These are phyloP conservation scores for Blastosporella zonata DNA, from an alignment of 1,284 basidiomycete genomes.

Conservation along the genomic window DNA sequence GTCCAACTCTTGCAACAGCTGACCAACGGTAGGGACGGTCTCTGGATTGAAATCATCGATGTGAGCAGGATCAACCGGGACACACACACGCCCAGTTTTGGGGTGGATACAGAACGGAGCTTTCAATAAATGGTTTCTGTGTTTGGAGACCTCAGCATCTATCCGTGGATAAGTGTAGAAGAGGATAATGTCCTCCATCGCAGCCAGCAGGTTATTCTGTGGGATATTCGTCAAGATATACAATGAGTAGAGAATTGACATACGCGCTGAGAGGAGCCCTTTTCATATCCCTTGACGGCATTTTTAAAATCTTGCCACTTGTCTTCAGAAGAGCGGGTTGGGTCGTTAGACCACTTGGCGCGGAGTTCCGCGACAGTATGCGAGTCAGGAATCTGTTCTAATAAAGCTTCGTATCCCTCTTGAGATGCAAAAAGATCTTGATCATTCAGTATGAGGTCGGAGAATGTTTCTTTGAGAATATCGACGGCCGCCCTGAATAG, in stretches of 20 bases:
- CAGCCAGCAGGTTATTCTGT: slow-evolving; percentile 38
- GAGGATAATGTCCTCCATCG: slow-evolving; percentile 85
- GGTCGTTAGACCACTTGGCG: slow-evolving; percentile 61
- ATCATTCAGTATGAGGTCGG: slow-evolving; percentile 73
- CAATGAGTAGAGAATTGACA: slow-evolving; percentile 15
- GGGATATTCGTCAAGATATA: slow-evolving; percentile 10
- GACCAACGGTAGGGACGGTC: slow-evolving; percentile 81
- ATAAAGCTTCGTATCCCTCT: slow-evolving; percentile 72
- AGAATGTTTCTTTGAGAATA: slow-evolving; percentile 58
- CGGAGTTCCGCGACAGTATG: slow-evolving; percentile 47
- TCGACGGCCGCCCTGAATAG: slow-evolving; percentile 51
- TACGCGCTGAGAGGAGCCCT: slow-evolving; percentile 32
- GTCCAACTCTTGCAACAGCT: slow-evolving; percentile 81
- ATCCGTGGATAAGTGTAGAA: slow-evolving; percentile 97
- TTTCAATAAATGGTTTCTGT: slow-evolving; percentile 97
- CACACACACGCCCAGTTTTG: slow-evolving; percentile 93
- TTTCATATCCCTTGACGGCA: slow-evolving; percentile 29
- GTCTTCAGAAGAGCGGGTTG: slow-evolving; percentile 51
- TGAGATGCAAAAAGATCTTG: slow-evolving; percentile 83
- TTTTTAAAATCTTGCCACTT: slow-evolving; percentile 77
- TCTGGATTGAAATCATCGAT: slow-evolving; percentile 89
- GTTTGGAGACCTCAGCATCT: slow-evolving; percentile 96
- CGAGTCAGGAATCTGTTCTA: slow-evolving; percentile 74
- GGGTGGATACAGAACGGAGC: slow-evolving; percentile 97
- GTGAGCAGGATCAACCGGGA: slow-evolving; percentile 79